Base-by-base conservation (phyloP, 805 yeast species). In the Schwanniomyces polymorphus region DNA sequence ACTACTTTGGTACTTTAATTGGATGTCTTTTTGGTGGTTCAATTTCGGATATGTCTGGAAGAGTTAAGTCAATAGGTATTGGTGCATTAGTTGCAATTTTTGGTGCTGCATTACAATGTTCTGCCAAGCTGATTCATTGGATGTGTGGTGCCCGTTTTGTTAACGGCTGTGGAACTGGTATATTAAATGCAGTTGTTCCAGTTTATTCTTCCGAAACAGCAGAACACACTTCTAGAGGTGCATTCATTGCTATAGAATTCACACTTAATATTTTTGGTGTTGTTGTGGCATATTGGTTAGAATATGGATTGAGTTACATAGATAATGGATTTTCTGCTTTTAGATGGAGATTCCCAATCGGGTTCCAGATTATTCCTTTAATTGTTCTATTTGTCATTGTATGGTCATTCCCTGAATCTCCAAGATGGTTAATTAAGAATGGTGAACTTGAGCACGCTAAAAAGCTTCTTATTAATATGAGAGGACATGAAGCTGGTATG, bases 121-220 rank as follows among this genome's bases (percentile, higher is more conserved):
- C 56, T 12, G 53, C 65, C 2, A 46, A 50, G 27, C 35, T 43
- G 7, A 49, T 54, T 18, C 16, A 27, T 11, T 45, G 47, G 47
- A 45, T 45, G 43, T 39, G 43, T 27, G 44, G 43, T 7, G 47
- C 44, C 17, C 78, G 92, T 69, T 82, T 83, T 42, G 58, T 81
- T 34, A 79, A 85, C 16, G 88, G 91, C 58, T 55, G 84, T 42
- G 91, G 90, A 56, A 84, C 82, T 53, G 91, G 91, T 50, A 63
- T 85, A 58, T 79, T 80, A 59, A 84, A 88, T 25, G 82, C 88
- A 21, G 82, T 88, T 33, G 81, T 84, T 45, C 91, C 91, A 6
- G 84, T 85, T 52, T 88, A 88, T 82, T 91, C 85, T 63, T 78
- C 92, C 1, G 96, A 88, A 66, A 78, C 83, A 66, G 79, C 91